These are phyloP conservation scores for Linderina pennispora DNA, from an alignment of 192 early-diverging fungal species.

Conservation along the genomic window DNA sequence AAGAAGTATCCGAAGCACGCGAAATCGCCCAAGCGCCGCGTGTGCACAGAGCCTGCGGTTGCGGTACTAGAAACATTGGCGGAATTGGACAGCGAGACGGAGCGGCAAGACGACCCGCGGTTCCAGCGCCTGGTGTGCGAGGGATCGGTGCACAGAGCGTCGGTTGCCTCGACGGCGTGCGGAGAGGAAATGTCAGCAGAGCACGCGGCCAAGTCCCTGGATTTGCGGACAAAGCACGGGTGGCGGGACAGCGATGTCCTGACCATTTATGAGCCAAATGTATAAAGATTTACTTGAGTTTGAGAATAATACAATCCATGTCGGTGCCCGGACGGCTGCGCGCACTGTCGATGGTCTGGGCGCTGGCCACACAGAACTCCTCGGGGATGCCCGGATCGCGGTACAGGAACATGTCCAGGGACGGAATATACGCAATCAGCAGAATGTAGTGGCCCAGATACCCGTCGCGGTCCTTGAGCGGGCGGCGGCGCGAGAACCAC, in stretches of 20 bases:
- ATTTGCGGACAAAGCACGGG: no score
- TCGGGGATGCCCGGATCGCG: conserved; percentile 75
- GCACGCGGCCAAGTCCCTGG: background rate
- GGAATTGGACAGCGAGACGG: background rate
- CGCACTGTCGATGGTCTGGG: conserved; percentile 59
- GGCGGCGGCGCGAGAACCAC: conserved; percentile 20
- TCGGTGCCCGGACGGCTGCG: conserved; percentile 70
- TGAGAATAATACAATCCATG: conserved; percentile 64
- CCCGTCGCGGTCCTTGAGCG: conserved; percentile 32
- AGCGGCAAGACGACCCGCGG: background rate
- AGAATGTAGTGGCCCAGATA: conserved; percentile 83
- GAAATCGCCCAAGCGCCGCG: background rate
- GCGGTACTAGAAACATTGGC: background rate
- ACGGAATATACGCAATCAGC: conserved; percentile 78
- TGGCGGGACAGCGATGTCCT: no score
- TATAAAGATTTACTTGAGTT: conserved; percentile 28
- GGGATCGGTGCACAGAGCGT: background rate
- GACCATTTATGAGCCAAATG: no score
- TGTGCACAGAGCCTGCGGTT: background rate
- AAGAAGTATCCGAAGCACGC: background rate
- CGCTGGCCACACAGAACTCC: conserved; percentile 65
- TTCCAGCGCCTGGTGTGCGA: no score
- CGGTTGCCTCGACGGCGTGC: background rate
- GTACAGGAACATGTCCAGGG: conserved; percentile 73
- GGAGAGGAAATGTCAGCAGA: background rate